These are phyloP conservation scores for Cyclocybe aegerita DNA, from an alignment of 768 basidiomycete genomes.

Conservation along the genomic window DNA sequence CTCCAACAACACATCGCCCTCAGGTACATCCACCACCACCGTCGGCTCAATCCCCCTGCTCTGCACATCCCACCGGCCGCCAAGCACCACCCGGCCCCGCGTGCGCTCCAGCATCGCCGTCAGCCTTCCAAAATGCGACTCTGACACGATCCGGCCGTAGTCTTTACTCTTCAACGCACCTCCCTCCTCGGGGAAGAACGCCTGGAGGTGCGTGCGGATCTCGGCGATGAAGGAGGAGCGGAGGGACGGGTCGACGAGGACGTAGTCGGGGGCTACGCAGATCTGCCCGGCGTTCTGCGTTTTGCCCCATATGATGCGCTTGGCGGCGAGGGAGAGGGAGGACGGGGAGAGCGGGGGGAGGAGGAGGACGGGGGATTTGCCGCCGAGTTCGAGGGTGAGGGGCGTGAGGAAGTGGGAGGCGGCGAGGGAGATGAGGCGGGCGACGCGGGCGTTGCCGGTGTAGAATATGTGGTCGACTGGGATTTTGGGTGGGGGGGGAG, in stretches of 20 bases:
- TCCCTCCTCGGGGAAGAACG: constrained; percentile 59
- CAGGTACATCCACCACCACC: constrained; percentile 52
- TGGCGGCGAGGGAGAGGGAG: constrained; percentile 54
- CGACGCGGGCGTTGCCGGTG: constrained; percentile 47
- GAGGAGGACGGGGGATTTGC: constrained; percentile 48
- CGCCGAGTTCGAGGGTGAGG: constrained; percentile 54
- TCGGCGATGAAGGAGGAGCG: constrained; percentile 48
- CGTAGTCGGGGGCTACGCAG: constrained; percentile 58
- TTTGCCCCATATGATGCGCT: constrained; percentile 69
- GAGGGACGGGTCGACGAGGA: constrained; percentile 35
- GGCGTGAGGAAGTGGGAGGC: constrained; percentile 57
- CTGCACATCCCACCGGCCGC: constrained; percentile 30
- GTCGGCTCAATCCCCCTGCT: constrained; percentile 57
- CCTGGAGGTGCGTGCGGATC: constrained; percentile 38
- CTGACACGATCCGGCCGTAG: constrained; percentile 53
- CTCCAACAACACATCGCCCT: constrained; percentile 58
- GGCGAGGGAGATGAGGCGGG: constrained; percentile 46
- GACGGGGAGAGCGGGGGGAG: not conserved
- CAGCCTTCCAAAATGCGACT: constrained; percentile 54
- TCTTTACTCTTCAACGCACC: constrained; percentile 42
- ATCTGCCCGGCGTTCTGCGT: constrained; percentile 66
- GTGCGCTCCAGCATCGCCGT: constrained; percentile 50
- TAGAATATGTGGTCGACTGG: constrained; percentile 42
- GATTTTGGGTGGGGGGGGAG: not conserved
- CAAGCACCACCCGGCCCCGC: constrained; percentile 54